Conservation (phyloP, 1,284 basidiomycete genomes). For the Microbotryum violaceum region DNA sequence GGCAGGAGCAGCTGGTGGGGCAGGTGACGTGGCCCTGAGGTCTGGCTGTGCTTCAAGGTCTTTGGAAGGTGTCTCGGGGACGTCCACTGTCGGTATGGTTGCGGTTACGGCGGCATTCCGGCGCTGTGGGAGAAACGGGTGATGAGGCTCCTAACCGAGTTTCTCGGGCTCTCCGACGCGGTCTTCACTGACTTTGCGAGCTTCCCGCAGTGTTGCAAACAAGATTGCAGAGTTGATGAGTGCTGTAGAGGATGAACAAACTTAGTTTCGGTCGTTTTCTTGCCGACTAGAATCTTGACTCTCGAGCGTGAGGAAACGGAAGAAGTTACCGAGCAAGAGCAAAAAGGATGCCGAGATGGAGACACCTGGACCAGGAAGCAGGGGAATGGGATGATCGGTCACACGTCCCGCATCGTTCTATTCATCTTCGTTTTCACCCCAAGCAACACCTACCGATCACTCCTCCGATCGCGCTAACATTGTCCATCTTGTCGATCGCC, state of each 20-base stretch:
- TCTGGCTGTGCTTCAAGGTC: too few species aligned
- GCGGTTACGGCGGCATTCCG: too few species aligned
- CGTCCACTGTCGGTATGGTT: too few species aligned
- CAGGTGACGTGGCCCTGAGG: too few species aligned
- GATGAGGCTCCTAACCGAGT: too few species aligned
- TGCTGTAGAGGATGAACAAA: constrained; percentile 18
- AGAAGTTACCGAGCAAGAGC: constrained; percentile 35
- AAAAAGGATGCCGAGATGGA: constrained; percentile 40
- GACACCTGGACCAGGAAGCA: constrained; percentile 18
- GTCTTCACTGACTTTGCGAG: constrained; percentile 2
- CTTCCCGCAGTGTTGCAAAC: constrained; percentile 30
- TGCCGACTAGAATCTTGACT: too few species aligned
- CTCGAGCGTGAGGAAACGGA: too few species aligned
- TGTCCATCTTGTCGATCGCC: constrained; percentile 36
- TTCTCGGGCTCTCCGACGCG: too few species aligned
- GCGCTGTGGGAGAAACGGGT: too few species aligned
- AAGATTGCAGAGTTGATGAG: constrained; percentile 41
- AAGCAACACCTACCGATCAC: constrained; percentile 34
- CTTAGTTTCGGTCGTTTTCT: too few species aligned
- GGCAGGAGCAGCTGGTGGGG: too few species aligned
- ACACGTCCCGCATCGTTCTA: neutral
- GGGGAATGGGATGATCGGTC: neutral
- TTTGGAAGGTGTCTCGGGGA: too few species aligned
- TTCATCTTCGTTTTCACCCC: neutral
- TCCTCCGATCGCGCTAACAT: constrained; percentile 39